Conservation (phyloP, 148 eudicot genomes). For the Diospyros lotus region DNA sequence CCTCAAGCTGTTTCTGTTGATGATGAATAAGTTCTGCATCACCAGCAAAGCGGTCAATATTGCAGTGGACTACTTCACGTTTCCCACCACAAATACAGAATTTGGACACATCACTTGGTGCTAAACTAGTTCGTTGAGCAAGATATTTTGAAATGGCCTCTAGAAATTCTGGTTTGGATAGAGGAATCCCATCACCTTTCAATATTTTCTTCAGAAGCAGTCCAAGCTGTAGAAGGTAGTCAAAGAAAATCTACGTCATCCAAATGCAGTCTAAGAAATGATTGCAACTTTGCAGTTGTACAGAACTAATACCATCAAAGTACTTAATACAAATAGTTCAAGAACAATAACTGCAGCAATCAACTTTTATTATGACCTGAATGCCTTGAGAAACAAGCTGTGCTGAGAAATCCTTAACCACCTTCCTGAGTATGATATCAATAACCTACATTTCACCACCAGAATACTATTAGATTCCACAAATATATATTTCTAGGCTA, state of each 20-base stretch:
- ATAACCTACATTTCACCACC: conserved; percentile 52
- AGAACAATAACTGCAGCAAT: not conserved
- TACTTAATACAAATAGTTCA: not conserved
- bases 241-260: not conserved
- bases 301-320: not conserved
- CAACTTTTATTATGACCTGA: conserved; percentile 47
- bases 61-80: conserved; percentile 23
- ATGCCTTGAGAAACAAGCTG: conserved; percentile 65
- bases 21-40: conserved; percentile 36
- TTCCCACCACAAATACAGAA: conserved; percentile 76
- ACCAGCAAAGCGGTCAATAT: conserved; percentile 17
- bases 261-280: not conserved
- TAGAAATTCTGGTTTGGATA: conserved; percentile 56
- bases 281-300: not conserved
- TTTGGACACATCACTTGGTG: conserved; percentile 44
- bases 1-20: conserved; percentile 72
- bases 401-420: conserved; percentile 68
- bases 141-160: conserved; percentile 66
- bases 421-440: conserved; percentile 71
- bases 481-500: not conserved
- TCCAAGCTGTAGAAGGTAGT: conserved; percentile 59
- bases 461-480: conserved; percentile 11
- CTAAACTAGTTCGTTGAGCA: conserved; percentile 37
- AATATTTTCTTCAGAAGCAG: conserved; percentile 54
- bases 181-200: conserved; percentile 37